Base-by-base conservation (phyloP, 208 protist species). In the Acanthamoeba sp. region DNA sequence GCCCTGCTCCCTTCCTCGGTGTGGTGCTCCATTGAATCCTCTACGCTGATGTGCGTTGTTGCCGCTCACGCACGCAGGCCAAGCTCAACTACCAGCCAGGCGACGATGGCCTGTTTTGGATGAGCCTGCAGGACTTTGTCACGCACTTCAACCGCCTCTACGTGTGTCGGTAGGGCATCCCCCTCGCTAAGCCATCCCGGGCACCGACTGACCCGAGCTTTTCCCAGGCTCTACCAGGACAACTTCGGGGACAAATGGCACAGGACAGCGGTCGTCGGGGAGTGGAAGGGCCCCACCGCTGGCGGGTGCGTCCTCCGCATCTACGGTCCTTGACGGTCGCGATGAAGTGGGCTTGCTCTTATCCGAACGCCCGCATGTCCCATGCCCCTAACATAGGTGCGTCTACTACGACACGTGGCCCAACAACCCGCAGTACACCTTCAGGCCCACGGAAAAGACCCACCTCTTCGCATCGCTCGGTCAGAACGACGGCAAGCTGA, bases 91-190 rank as follows among this genome's bases (percentile, higher is more conserved):
- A 91, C 36, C 3, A 22, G 66, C 32, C 52, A 1, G 62, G 10
- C 24, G 27, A 95, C 29, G 69, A 92, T 27, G 94, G 94, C 36
- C 57, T 85, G 52, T 95, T 95, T 34, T 95, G 36, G 32, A 95
- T 95, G 88, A 45, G 48, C 24, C 93, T 64, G 18, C 59, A 94
- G 57, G 94, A 95, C 42, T 95, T 93, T 84, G 16, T 38, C 45
- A 89, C 59, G 18, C 16, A 93, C 48, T 95, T 92, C 84, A 95
- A 95, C 38, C 76, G 82, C 42, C 36, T 95, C 34, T 95, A 95
- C 52, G 52, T 57, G 12, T 94, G 91, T 52, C 91, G 76, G 93
- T 95, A 36, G 78, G n/a, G 12, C 59, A 50, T 50, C 45, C 12
- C 45, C 45, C 45, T 50, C 29, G 38, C 59, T 3, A 16, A 4